These are phyloP conservation scores for Tetrahymena thermophila DNA, from an alignment of 73 alveolate species.

Conservation along the genomic window DNA sequence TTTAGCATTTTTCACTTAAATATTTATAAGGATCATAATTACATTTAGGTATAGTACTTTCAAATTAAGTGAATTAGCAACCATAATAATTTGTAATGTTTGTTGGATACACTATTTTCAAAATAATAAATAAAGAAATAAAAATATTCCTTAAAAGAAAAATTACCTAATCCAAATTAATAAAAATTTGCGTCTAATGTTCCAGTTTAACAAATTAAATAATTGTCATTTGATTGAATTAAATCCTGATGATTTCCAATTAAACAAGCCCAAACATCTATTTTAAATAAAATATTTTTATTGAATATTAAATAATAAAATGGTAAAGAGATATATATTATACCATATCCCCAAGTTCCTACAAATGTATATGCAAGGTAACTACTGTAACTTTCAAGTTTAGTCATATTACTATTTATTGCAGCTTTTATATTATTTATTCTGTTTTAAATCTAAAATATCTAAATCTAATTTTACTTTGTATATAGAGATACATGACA, in stretches of 20 bases:
- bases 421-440: neutral
- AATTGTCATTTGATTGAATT: neutral
- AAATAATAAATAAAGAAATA: neutral
- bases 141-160: neutral
- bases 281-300: neutral
- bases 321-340: no score
- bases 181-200: neutral
- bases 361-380: neutral
- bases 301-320: no score
- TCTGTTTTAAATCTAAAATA: neutral
- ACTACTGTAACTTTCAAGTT: neutral
- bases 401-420: neutral
- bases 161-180: neutral
- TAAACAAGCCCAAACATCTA: neutral
- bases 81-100: neutral
- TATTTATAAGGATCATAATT: neutral
- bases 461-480: neutral
- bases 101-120: neutral
- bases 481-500: neutral
- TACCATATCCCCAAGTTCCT: conserved; percentile 1
- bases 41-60: neutral
- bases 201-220: neutral
- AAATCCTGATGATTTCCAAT: neutral
- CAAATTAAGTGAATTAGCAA: neutral
- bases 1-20: neutral